A percentile compares a stretch with the other conserved stretches of the same genome.
Evolutionary conservation across 106 monocot species (phyloP).

Genomic region (Dendrobium nobile): DNA sequence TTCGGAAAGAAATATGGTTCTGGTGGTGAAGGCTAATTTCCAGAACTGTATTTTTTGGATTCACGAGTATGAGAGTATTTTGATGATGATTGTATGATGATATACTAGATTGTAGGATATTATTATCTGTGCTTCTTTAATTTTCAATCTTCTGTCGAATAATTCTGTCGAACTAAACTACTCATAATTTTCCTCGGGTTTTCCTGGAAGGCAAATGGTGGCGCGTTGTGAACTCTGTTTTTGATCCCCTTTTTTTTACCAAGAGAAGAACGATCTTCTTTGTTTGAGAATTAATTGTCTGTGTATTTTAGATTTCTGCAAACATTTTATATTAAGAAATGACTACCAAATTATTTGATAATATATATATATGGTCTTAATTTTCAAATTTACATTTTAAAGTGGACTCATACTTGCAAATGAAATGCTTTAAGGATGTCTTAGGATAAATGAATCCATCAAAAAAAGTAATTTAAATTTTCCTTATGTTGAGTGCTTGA

Average conservation of each 20-base stretch:
- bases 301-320: neutral
- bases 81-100: too few species aligned
- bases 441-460: conserved; percentile 40
- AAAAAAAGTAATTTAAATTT: conserved; percentile 23
- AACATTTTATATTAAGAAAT: neutral
- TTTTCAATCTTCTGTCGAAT: neutral
- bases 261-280: neutral
- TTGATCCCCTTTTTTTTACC: neutral
- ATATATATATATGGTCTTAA: conserved; percentile 15
- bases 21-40: conserved; percentile 5
- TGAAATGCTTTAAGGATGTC: conserved; percentile 38
- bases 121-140: neutral
- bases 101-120: too few species aligned
- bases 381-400: conserved; percentile 37
- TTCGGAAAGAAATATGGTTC: conserved; percentile 21
- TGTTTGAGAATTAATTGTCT: neutral
- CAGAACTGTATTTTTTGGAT: neutral
- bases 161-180: neutral
- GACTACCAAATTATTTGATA: too few species aligned
- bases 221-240: neutral
- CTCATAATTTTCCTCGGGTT: neutral
- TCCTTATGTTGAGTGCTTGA: conserved; percentile 25
- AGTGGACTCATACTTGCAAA: conserved; percentile 34
- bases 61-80: neutral
- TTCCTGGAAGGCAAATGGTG: neutral